Conservation (phyloP, 1,139 yeast genomes). For the Geotrichum candidum region DNA sequence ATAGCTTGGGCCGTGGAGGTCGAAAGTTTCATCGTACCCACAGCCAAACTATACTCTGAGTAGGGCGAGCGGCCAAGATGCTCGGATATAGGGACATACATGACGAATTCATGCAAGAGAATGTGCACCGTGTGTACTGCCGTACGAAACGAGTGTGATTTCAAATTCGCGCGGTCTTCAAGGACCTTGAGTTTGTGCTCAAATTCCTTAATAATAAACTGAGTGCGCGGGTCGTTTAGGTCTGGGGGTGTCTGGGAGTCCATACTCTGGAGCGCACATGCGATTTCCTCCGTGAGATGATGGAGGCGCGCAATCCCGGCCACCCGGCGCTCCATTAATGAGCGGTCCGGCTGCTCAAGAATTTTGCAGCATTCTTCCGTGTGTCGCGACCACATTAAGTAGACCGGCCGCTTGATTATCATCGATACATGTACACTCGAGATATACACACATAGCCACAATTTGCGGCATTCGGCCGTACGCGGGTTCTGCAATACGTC, state of each 20-base stretch:
- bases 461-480: conserved; percentile 34
- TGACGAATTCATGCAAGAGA: conserved; percentile 58
- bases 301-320: conserved; percentile 58
- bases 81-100: conserved; percentile 33
- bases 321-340: conserved; percentile 33
- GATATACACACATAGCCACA: conserved; percentile 32
- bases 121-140: conserved; percentile 59
- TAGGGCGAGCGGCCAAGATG: conserved; percentile 35
- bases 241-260: conserved; percentile 29
- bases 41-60: conserved; percentile 33
- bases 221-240: conserved; percentile 25
- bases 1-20: conserved; percentile 24
- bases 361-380: conserved; percentile 56
- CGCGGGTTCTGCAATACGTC: conserved; percentile 34
- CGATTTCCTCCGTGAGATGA: conserved; percentile 55
- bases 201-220: conserved; percentile 25
- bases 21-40: conserved; percentile 24
- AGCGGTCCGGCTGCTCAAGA: conserved; percentile 39
- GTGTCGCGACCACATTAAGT: conserved; percentile 43
- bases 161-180: neutral
- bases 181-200: conserved; percentile 21
- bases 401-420: conserved; percentile 30
- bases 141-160: conserved; percentile 1
- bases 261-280: conserved; percentile 26
- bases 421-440: conserved; percentile 31